Percentiles rank a stretch among this genome's conserved stretches.
phyloP scores from a whole-genome alignment of 768 basidiomycete species.

The Leucocoprinus birnbaumii region DNA sequence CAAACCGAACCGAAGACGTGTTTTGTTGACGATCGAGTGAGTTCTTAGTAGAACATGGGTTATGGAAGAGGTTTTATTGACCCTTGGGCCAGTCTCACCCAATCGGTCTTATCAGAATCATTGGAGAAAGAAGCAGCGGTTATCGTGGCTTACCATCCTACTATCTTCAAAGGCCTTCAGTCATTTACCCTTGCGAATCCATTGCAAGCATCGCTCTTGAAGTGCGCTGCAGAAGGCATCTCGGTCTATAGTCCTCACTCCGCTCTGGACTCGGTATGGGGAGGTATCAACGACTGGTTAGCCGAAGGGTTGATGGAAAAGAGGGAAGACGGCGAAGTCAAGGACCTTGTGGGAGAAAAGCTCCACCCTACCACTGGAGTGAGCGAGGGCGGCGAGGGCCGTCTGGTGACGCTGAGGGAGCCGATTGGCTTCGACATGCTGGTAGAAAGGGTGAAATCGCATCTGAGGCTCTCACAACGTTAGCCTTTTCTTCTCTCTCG shows the following conservation, averaged over 20 bases:
- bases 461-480: conserved; percentile 44
- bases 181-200: conserved; percentile 77
- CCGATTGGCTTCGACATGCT: conserved; percentile 59
- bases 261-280: conserved; percentile 78
- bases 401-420: conserved; percentile 59
- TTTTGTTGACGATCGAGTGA: conserved; percentile 75
- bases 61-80: conserved; percentile 14
- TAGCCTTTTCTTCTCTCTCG: conserved; percentile 19
- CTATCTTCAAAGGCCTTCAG: conserved; percentile 74
- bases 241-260: conserved; percentile 89
- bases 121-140: conserved; percentile 56
- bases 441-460: conserved; percentile 65
- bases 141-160: conserved; percentile 83
- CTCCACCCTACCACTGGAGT: conserved; percentile 29
- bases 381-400: conserved; percentile 60
- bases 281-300: conserved; percentile 91
- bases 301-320: conserved; percentile 48
- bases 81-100: conserved; percentile 54
- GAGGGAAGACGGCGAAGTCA: conserved; percentile 31
- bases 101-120: conserved; percentile 69
- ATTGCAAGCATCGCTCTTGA: conserved; percentile 76
- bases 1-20: conserved; percentile 40
- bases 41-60: conserved; percentile 13
- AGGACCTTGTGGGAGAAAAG: conserved; percentile 38
- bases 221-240: conserved; percentile 78